phyloP scores from a whole-genome alignment of 148 eudicot genomes.

The Camellia japonica region DNA sequence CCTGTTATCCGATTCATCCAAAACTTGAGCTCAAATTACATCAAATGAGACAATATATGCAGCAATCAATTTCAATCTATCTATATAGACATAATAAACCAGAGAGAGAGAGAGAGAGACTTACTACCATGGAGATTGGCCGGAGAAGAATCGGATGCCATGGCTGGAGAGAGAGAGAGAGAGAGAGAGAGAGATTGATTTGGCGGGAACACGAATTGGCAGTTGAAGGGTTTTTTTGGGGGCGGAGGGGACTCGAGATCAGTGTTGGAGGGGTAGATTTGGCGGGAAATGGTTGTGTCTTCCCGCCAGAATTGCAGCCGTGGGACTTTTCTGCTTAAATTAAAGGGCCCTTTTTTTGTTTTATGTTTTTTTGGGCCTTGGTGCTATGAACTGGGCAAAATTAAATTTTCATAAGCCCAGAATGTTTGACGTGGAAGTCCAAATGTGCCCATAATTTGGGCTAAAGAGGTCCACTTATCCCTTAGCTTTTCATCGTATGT shows the following conservation, averaged over 20 bases:
- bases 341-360: no score
- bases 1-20: slow-evolving; percentile 29
- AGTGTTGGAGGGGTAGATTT: not conserved
- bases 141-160: slow-evolving; percentile 81
- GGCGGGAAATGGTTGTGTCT: slow-evolving; percentile 13
- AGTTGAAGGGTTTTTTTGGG: not conserved
- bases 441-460: no score
- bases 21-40: not conserved
- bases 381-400: no score
- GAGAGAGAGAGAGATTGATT: not conserved
- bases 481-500: no score
- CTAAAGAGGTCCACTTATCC: no score
- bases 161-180: slow-evolving; percentile 19
- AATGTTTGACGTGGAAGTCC: no score
- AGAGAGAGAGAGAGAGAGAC: slow-evolving; percentile 1
- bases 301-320: slow-evolving; percentile 6
- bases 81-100: not conserved
- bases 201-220: not conserved
- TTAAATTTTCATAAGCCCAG: no score
- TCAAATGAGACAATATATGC: not conserved
- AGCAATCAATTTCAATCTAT: not conserved
- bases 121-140: slow-evolving; percentile 42
- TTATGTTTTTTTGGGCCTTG: no score
- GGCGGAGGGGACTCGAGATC: no score
- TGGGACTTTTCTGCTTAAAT: no score